A percentile compares a stretch with the other conserved stretches of the same genome.
These are phyloP conservation scores for Suillus weaverae DNA, from an alignment of 768 basidiomycete species.

Conservation along the genomic window DNA sequence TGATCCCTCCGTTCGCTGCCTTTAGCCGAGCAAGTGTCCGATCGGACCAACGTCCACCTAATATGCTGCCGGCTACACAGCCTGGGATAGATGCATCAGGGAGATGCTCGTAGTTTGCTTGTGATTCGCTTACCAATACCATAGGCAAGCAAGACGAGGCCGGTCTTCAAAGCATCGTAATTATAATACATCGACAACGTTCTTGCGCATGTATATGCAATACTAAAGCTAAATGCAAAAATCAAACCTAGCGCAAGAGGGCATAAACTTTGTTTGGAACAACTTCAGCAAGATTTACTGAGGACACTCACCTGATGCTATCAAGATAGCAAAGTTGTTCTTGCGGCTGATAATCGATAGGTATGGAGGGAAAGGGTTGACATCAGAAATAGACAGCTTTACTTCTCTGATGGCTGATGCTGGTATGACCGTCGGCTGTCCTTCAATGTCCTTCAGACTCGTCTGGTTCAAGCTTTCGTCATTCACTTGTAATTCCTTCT, in stretches of 20 bases:
- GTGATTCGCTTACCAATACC: constrained; percentile 54
- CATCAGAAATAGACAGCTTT: constrained; percentile 60
- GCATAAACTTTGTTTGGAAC: constrained; percentile 4
- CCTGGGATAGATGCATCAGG: constrained; percentile 31
- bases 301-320: constrained; percentile 27
- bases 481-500: constrained; percentile 5
- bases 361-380: constrained; percentile 72
- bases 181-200: constrained; percentile 64
- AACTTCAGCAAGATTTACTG: not conserved
- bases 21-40: constrained; percentile 41
- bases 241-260: constrained; percentile 49
- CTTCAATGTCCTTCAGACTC: constrained; percentile 24
- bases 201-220: constrained; percentile 73
- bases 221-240: constrained; percentile 70
- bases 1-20: constrained; percentile 41
- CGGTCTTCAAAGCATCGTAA: constrained; percentile 70
- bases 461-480: not conserved
- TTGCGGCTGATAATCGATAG: constrained; percentile 53
- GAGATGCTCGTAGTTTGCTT: not conserved
- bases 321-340: constrained; percentile 68
- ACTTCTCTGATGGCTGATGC: constrained; percentile 34
- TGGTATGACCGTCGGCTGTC: constrained; percentile 10
- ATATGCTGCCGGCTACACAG: constrained; percentile 50
- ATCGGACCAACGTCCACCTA: constrained; percentile 63
- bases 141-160: constrained; percentile 72